Evolutionary conservation across 2,329 filamentous ascomycete genomes (phyloP), one percentile per base, ranked within the genome.

Genomic region (Sporothrix globosa): DNA sequence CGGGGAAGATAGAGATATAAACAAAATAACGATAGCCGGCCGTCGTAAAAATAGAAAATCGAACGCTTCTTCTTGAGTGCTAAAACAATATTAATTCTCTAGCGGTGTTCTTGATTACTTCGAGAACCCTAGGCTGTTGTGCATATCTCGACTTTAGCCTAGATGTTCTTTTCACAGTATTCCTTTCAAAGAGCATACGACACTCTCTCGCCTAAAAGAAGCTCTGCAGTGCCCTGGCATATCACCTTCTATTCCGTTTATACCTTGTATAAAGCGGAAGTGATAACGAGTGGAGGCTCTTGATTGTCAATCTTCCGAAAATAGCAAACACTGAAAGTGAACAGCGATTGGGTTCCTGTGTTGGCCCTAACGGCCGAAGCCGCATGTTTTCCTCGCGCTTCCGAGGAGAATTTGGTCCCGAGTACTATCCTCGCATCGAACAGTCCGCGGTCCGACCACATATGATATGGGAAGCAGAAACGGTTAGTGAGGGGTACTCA

Each of bases 261-360:
- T 61, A 44, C 44, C 46, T 52, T 52, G 17, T 66, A 66, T 66
- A 66, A 21, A 39, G 63, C 63, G 63, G 63, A 66, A 24, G 46
- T 14, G 10, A 17, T 24, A 52, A 44, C 14, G 19, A n/a, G 17
- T 19, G 17, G 54, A 34, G 10, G 14, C 9, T n/a, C n/a, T 17
- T 6, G 34, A 34, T 34, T 34, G 34, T 34, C 34, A 34, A 58
- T 9, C 4, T 6, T 58, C 56, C 56, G 6, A 60, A 60, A 60
- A 60, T 60, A 60, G 56, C 19, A 66, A 9, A 44, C 13, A 9
- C 41, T 1, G 4, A 46, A 46, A 46, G 46, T 27, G 39, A 48
- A 48, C 14, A 44, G 60, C 41, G 41, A 19, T 30, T 17, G 17
- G 60, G 13, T 50, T 13, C 60, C 60, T 48, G 41, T 30, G 17